Evolutionary conservation across 2,329 filamentous ascomycete species (phyloP), one percentile per base, ranked within the genome.

Genomic region (Rhinocladiella mackenziei): DNA sequence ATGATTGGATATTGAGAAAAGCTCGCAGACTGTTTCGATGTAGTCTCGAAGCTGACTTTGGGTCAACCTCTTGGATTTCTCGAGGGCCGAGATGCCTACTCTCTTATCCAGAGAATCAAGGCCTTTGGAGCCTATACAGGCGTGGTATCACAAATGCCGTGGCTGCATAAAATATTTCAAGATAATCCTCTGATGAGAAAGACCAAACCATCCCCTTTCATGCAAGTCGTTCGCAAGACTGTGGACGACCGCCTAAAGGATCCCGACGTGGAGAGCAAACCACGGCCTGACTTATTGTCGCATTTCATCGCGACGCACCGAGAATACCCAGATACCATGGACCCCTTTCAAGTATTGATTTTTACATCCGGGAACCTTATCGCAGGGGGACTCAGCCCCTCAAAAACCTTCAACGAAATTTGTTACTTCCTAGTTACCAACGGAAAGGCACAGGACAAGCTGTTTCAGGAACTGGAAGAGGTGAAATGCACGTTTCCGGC

Each of bases 61-160:
- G 61, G 60, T 11, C 55, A 54, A 10, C 54, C 56, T 1, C 60
- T 65, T 23, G 57, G 61, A 5, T 65, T 64, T 29, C 28, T 63
- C 1, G 42, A 58, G 13, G 40, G 40, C 4, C 7, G 29, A 15
- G 45, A 48, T 29, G 33, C 34, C 14, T 33, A 32, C 28, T 22
- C 23, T 5, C 34, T 48, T 8, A 39, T 48, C 26, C 28, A 46
- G 31, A 28, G 43, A 5, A 17, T 35, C 9, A 39, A 15, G 23
- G 14, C 13, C 8, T 41, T 46, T 10, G 39, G 39, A 10, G 18
- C 11, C 9, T 48, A 48, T 28, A 23, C 29, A n/a, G 33, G 34
- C 15, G 8, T 44, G 20, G 39, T 48, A 7, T 31, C 39, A 13
- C 39, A 48, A n/a, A 48, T 48, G 45, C 45, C 45, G 5, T 44